Evolutionary conservation across 1,284 basidiomycete species (phyloP).

Genomic region (Ustilago cynodontis): DNA sequence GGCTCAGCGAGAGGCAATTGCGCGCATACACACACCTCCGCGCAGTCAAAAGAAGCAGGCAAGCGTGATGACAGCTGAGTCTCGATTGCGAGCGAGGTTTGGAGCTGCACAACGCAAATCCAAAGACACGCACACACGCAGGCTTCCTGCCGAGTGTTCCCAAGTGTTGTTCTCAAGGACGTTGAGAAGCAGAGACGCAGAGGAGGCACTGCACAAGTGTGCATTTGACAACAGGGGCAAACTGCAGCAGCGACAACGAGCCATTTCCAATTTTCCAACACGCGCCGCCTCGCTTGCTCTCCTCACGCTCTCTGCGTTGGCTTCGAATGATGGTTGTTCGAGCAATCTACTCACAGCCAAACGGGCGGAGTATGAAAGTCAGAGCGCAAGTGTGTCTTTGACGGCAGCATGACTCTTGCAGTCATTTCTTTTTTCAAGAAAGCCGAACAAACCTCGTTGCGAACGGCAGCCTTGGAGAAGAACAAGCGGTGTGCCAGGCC

Average conservation of each 20-base stretch:
- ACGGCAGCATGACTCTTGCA: too few relatives aligned
- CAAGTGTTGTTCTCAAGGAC: conserved; percentile 15
- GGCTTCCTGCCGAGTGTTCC: neutral
- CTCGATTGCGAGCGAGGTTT: neutral
- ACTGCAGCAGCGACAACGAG: conserved; percentile 70
- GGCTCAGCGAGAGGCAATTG: too few relatives aligned
- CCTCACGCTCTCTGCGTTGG: conserved; percentile 1
- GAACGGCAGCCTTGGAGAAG: too few relatives aligned
- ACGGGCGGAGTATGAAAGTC: neutral
- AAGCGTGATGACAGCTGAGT: too few relatives aligned
- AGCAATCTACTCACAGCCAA: conserved; percentile 1
- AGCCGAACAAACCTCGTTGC: too few relatives aligned
- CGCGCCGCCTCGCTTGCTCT: neutral
- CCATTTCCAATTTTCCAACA: neutral
- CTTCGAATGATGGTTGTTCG: conserved; percentile 73
- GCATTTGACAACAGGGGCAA: conserved; percentile 2
- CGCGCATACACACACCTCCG: too few relatives aligned
- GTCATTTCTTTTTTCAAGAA: too few relatives aligned
- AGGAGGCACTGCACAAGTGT: neutral
- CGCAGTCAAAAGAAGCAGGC: too few relatives aligned
- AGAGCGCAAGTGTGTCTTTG: too few relatives aligned
- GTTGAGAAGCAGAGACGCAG: neutral
- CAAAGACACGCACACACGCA: neutral
- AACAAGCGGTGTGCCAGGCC: too few relatives aligned
- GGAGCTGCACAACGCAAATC: neutral